Evolutionary conservation across 2,329 filamentous ascomycete species (phyloP), one percentile per base, ranked within the genome.

Genomic region (Fusarium nygamai): DNA sequence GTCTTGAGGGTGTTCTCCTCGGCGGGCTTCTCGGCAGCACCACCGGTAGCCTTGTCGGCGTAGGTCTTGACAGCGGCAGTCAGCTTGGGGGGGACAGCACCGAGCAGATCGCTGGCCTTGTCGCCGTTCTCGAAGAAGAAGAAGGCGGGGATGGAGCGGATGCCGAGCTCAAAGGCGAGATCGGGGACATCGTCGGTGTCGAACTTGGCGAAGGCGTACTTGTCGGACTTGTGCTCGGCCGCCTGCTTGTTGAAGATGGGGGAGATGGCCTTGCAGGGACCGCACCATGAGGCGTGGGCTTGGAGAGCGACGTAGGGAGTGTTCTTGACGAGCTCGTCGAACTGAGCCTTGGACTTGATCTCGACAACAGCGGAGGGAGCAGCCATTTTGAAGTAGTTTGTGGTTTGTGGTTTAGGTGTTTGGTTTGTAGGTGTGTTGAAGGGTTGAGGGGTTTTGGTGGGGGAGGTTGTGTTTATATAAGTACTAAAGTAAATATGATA

Each of bases 221-320:
- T 80, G 59, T 85, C 83, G 24, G 84, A 83, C 31, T 79, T 72
- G 72, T 78, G 74, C 39, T 75, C 74, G 54, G 79, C 79, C 51
- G 88, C 86, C 60, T 89, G 84, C 78, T 85, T 82, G 67, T 76
- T 78, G 84, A 86, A 91, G 67, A 87, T 76, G 70, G 89, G 89
- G 29, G 88, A 86, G 78, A 91, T 90, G 75, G 83, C 83, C 81
- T 88, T 89, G 87, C 89, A 91, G 34, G 89, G 89, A 44, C 85
- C 85, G 82, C 89, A 91, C 89, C 89, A 91, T 77, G 86, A 83
- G 67, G 89, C 89, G 82, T 84, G 87, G 82, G 90, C 90, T 79
- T 91, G 88, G 72, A 88, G 81, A 69, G 86, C 84, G 72, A 90
- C 87, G 81, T 86, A 88, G 53, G 84, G 86, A 54, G 83, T 88